Conservation (phyloP, 164 flowering plant species). For the Nelumbo lutea region DNA sequence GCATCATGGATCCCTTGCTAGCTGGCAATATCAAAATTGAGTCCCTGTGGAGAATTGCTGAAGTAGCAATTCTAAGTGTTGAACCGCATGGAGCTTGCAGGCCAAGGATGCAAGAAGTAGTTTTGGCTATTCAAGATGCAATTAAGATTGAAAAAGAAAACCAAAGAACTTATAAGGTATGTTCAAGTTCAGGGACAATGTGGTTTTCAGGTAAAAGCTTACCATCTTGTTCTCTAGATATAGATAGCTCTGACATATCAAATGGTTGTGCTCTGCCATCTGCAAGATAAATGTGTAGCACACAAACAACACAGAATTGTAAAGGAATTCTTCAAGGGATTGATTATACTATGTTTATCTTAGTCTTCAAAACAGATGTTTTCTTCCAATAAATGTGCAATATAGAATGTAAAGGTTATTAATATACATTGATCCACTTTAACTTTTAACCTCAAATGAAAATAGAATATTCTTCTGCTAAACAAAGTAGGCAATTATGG, state of each 20-base stretch:
- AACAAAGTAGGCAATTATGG: too few relatives aligned
- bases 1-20: slow-evolving; percentile 64
- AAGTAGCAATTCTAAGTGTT: slow-evolving; percentile 77
- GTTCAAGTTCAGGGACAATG: slow-evolving; percentile 36
- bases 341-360: neutral
- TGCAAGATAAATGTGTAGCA: slow-evolving; percentile 42
- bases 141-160: slow-evolving; percentile 61
- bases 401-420: neutral
- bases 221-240: slow-evolving; percentile 61
- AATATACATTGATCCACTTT: neutral
- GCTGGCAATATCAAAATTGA: slow-evolving; percentile 58
- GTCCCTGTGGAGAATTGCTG: slow-evolving; percentile 86
- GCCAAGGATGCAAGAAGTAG: slow-evolving; percentile 87
- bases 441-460: neutral
- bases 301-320: too few relatives aligned
- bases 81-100: slow-evolving; percentile 58
- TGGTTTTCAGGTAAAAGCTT: slow-evolving; percentile 52
- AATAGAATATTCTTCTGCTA: neutral
- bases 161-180: slow-evolving; percentile 19
- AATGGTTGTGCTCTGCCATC: slow-evolving; percentile 48
- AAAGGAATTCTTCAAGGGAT: too few relatives aligned
- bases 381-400: neutral
- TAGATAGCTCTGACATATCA: slow-evolving; percentile 60
- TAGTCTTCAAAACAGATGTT: neutral
- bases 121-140: slow-evolving; percentile 85